Conservation (phyloP, 1,139 yeast genomes). For the Tardiomyces blankii region DNA sequence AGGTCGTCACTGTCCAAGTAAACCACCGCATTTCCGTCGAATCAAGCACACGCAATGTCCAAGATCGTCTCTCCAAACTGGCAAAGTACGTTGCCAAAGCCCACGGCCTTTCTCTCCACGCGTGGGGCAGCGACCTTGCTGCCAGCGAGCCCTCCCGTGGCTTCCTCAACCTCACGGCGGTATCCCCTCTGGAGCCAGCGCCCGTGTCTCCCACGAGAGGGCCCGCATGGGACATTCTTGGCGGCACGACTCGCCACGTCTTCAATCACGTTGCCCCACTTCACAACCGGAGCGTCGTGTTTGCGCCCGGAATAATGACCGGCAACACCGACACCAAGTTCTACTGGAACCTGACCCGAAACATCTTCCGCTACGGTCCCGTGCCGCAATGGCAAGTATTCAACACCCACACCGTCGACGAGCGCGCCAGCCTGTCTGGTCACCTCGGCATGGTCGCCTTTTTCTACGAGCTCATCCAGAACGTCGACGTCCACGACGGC, state of each 20-base stretch:
- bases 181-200: constrained; percentile 23
- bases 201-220: constrained; percentile 42
- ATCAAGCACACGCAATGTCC: constrained; percentile 32
- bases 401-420: constrained; percentile 47
- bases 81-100: constrained; percentile 34
- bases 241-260: constrained; percentile 47
- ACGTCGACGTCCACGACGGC: constrained; percentile 16
- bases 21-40: constrained; percentile 53
- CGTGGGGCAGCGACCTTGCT: constrained; percentile 16
- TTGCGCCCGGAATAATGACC: constrained; percentile 59
- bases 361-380: constrained; percentile 60
- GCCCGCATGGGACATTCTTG: constrained; percentile 42
- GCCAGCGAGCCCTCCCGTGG: constrained; percentile 6
- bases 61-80: constrained; percentile 30
- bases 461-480: constrained; percentile 40
- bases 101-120: constrained; percentile 35
- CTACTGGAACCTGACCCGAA: constrained; percentile 63
- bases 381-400: constrained; percentile 1
- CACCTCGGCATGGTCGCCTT: constrained; percentile 52
- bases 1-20: constrained; percentile 42
- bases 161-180: constrained; percentile 5
- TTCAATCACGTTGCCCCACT: constrained; percentile 37
- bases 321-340: constrained; percentile 80
- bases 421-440: constrained; percentile 38
- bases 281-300: constrained; percentile 15